Percentiles rank a stretch among this genome's conserved stretches.
Evolutionary conservation across 768 basidiomycete species (phyloP).

Genomic region (Boletus insuetus): DNA sequence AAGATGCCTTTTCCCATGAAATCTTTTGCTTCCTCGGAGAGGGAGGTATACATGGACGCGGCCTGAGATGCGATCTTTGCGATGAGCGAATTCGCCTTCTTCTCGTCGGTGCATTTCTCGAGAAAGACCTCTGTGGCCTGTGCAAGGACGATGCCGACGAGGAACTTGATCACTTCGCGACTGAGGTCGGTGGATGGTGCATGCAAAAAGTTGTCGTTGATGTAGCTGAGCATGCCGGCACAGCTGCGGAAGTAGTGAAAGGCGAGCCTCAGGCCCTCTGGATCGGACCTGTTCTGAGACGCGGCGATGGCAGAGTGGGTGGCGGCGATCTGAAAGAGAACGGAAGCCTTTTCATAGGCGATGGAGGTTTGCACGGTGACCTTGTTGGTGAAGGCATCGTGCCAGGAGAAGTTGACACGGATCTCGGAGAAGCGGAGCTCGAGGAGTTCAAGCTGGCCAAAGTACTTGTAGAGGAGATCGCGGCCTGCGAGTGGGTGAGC

Average conservation of each 20-base stretch:
- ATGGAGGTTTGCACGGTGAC: constrained; percentile 93
- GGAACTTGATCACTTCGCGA: constrained; percentile 91
- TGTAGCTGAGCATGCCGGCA: constrained; percentile 96
- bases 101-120: constrained; percentile 92
- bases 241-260: constrained; percentile 89
- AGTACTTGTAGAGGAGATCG: constrained; percentile 98
- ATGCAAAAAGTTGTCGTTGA: constrained; percentile 99
- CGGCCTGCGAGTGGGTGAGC: constrained; percentile 49
- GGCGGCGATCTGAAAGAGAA: constrained; percentile 93
- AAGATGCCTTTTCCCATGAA: constrained; percentile 96
- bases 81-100: constrained; percentile 76
- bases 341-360: constrained; percentile 96
- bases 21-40: constrained; percentile 93
- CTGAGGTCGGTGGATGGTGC: constrained; percentile 94
- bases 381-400: constrained; percentile 95
- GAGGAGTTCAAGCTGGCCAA: constrained; percentile 95
- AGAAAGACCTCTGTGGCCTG: constrained; percentile 97
- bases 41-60: constrained; percentile 72
- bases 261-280: constrained; percentile 89
- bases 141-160: constrained; percentile 82
- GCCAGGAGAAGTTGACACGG: constrained; percentile 93
- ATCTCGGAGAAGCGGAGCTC: constrained; percentile 97
- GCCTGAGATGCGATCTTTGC: constrained; percentile 84
- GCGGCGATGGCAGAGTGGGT: constrained; percentile 92
- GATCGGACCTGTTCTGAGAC: constrained; percentile 80